Base-by-base conservation (phyloP, 768 basidiomycete species). In the Melanogaster broomeanus region DNA sequence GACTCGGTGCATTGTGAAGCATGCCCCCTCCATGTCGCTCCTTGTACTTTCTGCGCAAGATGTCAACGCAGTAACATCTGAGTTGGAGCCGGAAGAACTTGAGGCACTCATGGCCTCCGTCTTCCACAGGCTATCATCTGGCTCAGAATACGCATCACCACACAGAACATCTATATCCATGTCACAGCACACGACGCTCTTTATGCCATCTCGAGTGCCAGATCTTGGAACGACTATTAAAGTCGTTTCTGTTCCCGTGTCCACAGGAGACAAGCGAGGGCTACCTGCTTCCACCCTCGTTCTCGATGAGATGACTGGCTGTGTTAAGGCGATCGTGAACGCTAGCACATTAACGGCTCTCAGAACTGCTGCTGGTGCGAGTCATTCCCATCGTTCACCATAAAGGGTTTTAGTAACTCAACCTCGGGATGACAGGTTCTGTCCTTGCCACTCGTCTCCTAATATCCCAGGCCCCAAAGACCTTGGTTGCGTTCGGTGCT, bases 201-300 rank as follows among this genome's bases (percentile, higher is more conserved):
- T 93, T 68, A 96, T 96, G 93, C 92, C 93, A 2, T 82, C 89
- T 7, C 79, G 86, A 22, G 73, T 87, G 10, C 64, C 70, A 19
- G 52, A 56, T 24, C 35, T 62, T n/a, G 84, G 83, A 2, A 87
- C 87, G 1, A 72, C 87, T 3, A 74, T 91, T 53, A 95, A 97
- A 68, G 78, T 91, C n/a, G 93, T 91, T 3, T 87, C 83, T 25
- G 77, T 93, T 2, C 93, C 93, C 0, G 72, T 68, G 3, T 57
- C 56, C 1, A 48, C 67, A 1, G 73, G 61, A 2, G 77, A 77
- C 40, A 61, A 56, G 18, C 65, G 72, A 3, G 93, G 93, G 0
- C 63, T 96, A 18, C 88, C 92, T 6, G 92, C 78, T 0, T 85
- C 84, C 0, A 95, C 89, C 0, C 64, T 93, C 37, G 77, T 94